These are phyloP conservation scores for Thalassiosira hispida DNA, from an alignment of 352 stramenopile genomes.

Conservation along the genomic window DNA sequence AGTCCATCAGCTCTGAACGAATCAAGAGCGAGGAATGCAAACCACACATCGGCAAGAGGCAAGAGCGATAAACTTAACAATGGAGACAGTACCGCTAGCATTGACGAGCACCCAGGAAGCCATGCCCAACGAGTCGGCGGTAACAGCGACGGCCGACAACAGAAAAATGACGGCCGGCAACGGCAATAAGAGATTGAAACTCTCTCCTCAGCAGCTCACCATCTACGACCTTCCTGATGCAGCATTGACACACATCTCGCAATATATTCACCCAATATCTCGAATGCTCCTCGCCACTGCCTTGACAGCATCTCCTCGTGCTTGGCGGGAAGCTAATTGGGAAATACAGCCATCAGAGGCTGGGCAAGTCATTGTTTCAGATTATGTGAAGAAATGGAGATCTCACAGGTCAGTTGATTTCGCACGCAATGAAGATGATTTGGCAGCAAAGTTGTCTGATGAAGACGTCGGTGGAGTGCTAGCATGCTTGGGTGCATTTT, in stretches of 20 bases:
- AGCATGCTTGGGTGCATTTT: neutral
- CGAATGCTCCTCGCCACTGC: slow-evolving; percentile 6
- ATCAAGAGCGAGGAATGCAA: too few species aligned
- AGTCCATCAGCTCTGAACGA: too few species aligned
- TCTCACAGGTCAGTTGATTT: too few species aligned
- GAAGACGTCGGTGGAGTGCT: neutral
- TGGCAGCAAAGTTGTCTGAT: slow-evolving; percentile 4
- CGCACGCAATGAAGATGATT: too few species aligned
- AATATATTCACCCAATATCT: slow-evolving; percentile 1
- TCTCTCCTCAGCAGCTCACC: neutral
- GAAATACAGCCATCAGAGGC: too few species aligned
- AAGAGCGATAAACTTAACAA: too few species aligned
- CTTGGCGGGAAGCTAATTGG: neutral
- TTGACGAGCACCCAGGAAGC: too few species aligned
- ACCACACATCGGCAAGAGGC: too few species aligned
- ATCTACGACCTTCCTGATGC: slow-evolving; percentile 5
- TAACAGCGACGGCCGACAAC: too few species aligned
- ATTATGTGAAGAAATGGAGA: too few species aligned
- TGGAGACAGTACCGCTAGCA: neutral
- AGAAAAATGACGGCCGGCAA: neutral
- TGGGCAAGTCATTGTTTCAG: too few species aligned
- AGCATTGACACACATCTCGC: neutral
- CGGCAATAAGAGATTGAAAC: neutral
- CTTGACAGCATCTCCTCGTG: neutral
- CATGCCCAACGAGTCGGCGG: too few species aligned